Conservation (phyloP, 169 alveolate species). For the Perkinsus olseni region DNA sequence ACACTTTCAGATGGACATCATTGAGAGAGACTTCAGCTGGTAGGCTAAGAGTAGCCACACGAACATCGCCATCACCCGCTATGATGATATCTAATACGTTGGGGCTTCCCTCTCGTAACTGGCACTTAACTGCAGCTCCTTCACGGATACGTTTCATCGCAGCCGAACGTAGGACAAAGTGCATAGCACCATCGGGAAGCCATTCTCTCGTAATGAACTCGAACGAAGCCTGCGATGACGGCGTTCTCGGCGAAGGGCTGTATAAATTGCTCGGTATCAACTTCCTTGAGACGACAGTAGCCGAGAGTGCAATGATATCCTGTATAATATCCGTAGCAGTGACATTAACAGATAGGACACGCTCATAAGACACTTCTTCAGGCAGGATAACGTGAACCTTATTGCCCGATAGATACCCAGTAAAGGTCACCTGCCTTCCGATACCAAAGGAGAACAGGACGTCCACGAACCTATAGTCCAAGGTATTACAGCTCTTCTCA, state of each 20-base stretch:
- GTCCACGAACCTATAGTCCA: background rate
- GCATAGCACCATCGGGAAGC: background rate
- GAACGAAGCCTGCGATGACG: background rate
- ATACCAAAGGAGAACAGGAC: background rate
- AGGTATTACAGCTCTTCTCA: background rate
- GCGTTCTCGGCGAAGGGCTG: background rate
- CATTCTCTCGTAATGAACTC: background rate
- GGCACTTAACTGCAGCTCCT: background rate
- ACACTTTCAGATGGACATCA: background rate
- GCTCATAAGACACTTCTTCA: background rate
- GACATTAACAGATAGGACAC: background rate
- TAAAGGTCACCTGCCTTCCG: background rate
- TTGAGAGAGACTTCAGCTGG: background rate
- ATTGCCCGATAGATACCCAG: background rate
- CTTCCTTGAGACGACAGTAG: background rate
- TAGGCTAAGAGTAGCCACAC: background rate
- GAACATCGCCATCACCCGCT: background rate
- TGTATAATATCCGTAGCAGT: background rate
- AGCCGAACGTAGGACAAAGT: too few relatives aligned
- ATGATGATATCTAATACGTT: background rate
- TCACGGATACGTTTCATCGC: too few relatives aligned
- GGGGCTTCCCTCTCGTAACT: background rate
- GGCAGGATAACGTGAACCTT: background rate
- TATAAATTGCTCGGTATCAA: background rate
- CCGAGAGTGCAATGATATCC: background rate